Base-by-base conservation (phyloP, 306 rosid genomes). In the Vicia sativa region DNA sequence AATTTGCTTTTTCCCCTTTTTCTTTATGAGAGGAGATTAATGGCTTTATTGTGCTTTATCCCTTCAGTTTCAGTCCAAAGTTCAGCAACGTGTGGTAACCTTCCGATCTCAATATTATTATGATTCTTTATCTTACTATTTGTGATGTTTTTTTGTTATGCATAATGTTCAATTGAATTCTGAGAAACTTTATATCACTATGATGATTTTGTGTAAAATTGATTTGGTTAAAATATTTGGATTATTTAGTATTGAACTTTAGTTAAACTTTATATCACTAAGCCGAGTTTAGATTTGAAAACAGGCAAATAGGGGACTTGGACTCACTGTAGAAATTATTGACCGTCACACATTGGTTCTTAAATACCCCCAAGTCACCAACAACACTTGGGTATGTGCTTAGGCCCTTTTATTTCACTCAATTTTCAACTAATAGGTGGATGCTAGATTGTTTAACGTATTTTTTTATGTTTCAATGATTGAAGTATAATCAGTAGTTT, bases 241-340 rank as follows among this genome's bases (percentile, higher is more conserved):
- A n/a, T n/a, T n/a, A n/a, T n/a, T n/a, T n/a, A n/a, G n/a, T n/a
- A n/a, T n/a, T n/a, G n/a, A n/a, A n/a, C n/a, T n/a, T n/a, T n/a
- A n/a, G n/a, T n/a, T n/a, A n/a, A n/a, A n/a, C n/a, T n/a, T n/a
- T n/a, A n/a, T n/a, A n/a, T n/a, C n/a, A n/a, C n/a, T n/a, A n/a
- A n/a, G n/a, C 71, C 65, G 26, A 68, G 70, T 13, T 45, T 59
- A 35, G 76, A 62, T 66, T 19, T 78, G 64, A 61, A 59, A 82
- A 77, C 78, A 93, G 99, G 95, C 88, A 65, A 90, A 88, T 71
- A 86, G 95, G 77, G 99, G 99, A 72, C 87, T 93, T 62, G 99
- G 99, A 68, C 97, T 93, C 77, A 90, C 97, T 14, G 95, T 97
- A 34, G 83, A 88, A 46, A 68, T 86, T 28, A 68, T 83, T 26